Conservation (phyloP, 305 asterid genomes). For the Caryopteris hybrid region DNA sequence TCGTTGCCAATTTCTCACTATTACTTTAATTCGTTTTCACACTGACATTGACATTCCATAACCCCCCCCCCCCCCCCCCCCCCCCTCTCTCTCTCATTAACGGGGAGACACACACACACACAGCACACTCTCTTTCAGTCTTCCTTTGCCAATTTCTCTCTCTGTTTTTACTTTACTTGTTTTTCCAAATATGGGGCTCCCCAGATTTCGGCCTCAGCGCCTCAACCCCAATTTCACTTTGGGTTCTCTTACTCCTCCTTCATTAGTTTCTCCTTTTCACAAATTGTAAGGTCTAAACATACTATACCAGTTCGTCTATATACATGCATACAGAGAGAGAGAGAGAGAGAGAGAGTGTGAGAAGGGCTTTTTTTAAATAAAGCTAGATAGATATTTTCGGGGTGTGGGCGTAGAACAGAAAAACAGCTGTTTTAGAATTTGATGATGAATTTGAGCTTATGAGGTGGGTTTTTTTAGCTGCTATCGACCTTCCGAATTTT, state of each 20-base stretch:
- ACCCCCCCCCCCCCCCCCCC: background rate
- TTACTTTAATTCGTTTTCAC: background rate
- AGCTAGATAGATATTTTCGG: background rate
- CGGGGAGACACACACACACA: no score
- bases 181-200: slow-evolving; percentile 19
- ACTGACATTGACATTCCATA: background rate
- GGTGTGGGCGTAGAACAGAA: background rate
- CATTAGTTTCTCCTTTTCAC: background rate
- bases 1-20: background rate
- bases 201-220: background rate
- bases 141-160: slow-evolving; percentile 4
- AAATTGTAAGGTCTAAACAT: slow-evolving; percentile 1
- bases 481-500: slow-evolving; percentile 16
- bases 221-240: slow-evolving; percentile 11
- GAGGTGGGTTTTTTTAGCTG: no score
- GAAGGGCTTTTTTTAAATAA: background rate
- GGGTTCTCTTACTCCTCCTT: slow-evolving; percentile 18
- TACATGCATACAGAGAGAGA: background rate
- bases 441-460: slow-evolving; percentile 4
- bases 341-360: no score
- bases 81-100: no score
- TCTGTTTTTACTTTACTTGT: slow-evolving; percentile 2
- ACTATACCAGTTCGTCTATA: no score
- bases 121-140: no score
- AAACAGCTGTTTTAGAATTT: background rate